Base-by-base conservation (phyloP, 768 basidiomycete genomes). In the Rhodosporidiobolus sp. region DNA sequence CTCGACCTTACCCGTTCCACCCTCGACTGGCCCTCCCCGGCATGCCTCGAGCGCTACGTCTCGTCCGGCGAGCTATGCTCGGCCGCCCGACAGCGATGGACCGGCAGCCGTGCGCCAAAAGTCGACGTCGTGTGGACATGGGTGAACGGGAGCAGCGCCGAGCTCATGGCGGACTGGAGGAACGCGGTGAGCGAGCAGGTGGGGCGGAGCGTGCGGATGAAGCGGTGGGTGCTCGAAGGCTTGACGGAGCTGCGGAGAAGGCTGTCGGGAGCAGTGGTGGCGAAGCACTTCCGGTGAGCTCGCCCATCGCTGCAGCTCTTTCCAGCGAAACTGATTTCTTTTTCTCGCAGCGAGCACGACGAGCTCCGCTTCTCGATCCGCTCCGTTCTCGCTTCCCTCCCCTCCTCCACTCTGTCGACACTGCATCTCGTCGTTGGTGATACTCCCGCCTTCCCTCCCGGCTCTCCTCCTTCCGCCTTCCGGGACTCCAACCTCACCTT, bases 301-400 rank as follows among this genome's bases (percentile, higher is more conserved):
- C 4, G 22, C 1, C 57, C n/a, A 24, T 17, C 28, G 35, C 43
- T 8, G 52, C 20, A 11, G 24, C 22, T n/a, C 12, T 24, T 9
- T 35, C 26, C 30, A 9, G 2, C 32, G 17, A 26, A 3, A 35
- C 26, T 52, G 22, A 50, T 22, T 22, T 38, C 17, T 28, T 46
- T 45, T 16, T 43, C 59, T 9, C 10, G 43, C 57, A 76, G 79
- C 7, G 78, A 78, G 17, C 77, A 79, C 67, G 79, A 76, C 57
- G 79, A 80, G 38, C 71, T 80, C 3, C 72, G 76, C 24, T 78
- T 68, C 72, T 79, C 79, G 2, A 54, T 80, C 3, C 77, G 79
- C 26, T 78, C 79, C 14, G 73, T 70, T 28, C 19, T 77, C 5
- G 38, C 59, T 0, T 54, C 75, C 20, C 62, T 79, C 52, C 19